Percentiles rank a stretch among this genome's conserved stretches.
These are phyloP conservation scores for Tetrahymena elliotti DNA, from an alignment of 73 alveolate genomes.

Conservation along the genomic window DNA sequence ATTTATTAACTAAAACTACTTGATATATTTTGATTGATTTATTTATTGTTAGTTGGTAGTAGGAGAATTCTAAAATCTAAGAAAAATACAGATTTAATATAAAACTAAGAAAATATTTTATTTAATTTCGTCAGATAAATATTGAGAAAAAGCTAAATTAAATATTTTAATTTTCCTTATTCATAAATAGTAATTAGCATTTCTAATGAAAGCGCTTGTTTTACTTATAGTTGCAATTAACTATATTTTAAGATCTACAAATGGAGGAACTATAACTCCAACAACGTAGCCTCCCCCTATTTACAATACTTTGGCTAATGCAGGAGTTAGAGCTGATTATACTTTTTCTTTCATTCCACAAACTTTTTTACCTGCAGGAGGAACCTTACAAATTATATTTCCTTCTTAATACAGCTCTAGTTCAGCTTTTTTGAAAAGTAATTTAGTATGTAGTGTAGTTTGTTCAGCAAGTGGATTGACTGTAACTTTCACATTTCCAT, in stretches of 20 bases:
- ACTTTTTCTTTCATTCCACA: slow-evolving; percentile 16
- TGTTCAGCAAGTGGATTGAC: slow-evolving; percentile 11
- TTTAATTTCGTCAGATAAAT: not conserved
- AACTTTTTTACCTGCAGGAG: slow-evolving; percentile 12
- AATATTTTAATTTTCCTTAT: too few relatives aligned
- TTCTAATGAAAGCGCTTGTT: not conserved
- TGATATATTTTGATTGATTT: too few relatives aligned
- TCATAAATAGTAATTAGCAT: not conserved
- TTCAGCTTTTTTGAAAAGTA: not conserved
- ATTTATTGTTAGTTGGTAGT: not conserved
- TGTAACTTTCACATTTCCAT: slow-evolving; percentile 18
- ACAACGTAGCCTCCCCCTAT: slow-evolving; percentile 21
- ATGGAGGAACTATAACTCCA: slow-evolving; percentile 8
- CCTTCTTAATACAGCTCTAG: slow-evolving; percentile 14
- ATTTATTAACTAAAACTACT: not conserved
- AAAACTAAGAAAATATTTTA: too few relatives aligned
- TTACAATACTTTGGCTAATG: slow-evolving; percentile 35
- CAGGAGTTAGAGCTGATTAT: slow-evolving; percentile 33
- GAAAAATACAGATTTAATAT: not conserved
- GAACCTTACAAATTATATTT: slow-evolving; percentile 12
- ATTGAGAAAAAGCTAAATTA: not conserved
- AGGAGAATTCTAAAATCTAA: not conserved
- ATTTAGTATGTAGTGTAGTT: slow-evolving; percentile 14
- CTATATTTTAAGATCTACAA: not conserved
- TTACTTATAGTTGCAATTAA: not conserved